Base-by-base conservation (phyloP, 2,329 filamentous ascomycete genomes). In the Sporothrix phasma region DNA sequence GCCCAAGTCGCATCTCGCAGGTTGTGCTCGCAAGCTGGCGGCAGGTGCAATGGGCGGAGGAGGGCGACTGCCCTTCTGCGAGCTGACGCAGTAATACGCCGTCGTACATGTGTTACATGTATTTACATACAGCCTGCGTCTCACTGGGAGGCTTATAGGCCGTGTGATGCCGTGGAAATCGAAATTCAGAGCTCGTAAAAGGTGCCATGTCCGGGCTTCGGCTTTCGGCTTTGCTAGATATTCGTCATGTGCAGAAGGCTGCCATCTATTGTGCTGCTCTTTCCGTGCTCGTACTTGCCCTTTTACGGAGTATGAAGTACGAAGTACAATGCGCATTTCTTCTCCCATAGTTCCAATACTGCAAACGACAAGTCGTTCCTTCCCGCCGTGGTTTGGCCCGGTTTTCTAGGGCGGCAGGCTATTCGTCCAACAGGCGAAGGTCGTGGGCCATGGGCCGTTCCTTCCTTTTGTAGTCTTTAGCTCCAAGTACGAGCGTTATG, bases 401-500 rank as follows among this genome's bases (percentile, higher is more conserved):
- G 24, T 11, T 29, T 29, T n/a, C 22, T n/a, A 19, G 15, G 43
- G 22, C n/a, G 41, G 41, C n/a, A 60, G 41, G 29, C n/a, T 37
- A 29, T 37, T 34, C 13, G 46, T 22, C 60, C 60, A 62, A 62
- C 34, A 62, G 22, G 11, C 34, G 22, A 56, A 31, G 7, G 37
- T 39, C 39, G 61, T 56, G 34, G 49, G 24, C 29, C 62, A 60
- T 64, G 65, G 62, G 60, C 65, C 65, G 65, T 66, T 62, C 65
- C 65, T 66, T 64, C 62, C 62, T 59, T 43, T n/a, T n/a, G n/a
- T n/a, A n/a, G n/a, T n/a, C n/a, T n/a, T 43, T 64, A 54, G 60
- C 60, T 54, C 17, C 22, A 11, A 61, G 39, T 29, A 51, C 15
- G 43, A 39, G 59, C 58, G 39, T 37, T 39, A 24, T 37, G 6